Conservation (phyloP, 257 asterid species). For the Solanum chiquidenum region DNA sequence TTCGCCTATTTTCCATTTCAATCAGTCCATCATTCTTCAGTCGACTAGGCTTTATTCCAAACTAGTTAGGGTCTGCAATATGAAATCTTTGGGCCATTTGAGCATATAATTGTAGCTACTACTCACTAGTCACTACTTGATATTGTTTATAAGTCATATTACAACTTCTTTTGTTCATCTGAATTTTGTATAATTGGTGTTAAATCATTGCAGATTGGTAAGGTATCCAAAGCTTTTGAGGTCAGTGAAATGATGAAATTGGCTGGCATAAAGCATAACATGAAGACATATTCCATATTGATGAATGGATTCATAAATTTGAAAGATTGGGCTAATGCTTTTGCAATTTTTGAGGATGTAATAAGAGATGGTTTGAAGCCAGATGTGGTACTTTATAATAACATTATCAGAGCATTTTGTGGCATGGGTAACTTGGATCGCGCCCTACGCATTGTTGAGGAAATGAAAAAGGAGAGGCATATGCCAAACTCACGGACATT, state of each 20-base stretch:
- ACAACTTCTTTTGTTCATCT: not conserved
- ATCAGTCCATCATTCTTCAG: not conserved
- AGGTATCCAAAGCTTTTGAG: constrained; percentile 81
- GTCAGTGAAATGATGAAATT: constrained; percentile 65
- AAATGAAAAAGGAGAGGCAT: constrained; percentile 70
- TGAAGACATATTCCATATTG: constrained; percentile 96
- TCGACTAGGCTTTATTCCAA: not conserved
- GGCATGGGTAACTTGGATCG: constrained; percentile 94
- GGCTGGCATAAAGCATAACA: constrained; percentile 70
- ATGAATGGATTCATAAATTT: constrained; percentile 76
- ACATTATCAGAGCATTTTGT: constrained; percentile 78
- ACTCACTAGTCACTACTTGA: not conserved
- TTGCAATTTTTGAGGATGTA: constrained; percentile 86
- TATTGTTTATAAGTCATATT: not conserved
- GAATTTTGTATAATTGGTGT: not conserved
- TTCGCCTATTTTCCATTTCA: not conserved
- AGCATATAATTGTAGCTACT: not conserved
- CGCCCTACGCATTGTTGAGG: constrained; percentile 74
- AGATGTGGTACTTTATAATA: constrained; percentile 81
- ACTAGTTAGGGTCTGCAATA: not conserved
- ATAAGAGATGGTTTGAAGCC: constrained; percentile 76
- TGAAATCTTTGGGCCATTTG: not conserved
- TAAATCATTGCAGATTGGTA: constrained; percentile 43
- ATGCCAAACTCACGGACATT: constrained; percentile 74
- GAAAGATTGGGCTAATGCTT: constrained; percentile 95